Evolutionary conservation across 768 basidiomycete species (phyloP), one percentile per base, ranked within the genome.

Genomic region (Grammothele lineata): DNA sequence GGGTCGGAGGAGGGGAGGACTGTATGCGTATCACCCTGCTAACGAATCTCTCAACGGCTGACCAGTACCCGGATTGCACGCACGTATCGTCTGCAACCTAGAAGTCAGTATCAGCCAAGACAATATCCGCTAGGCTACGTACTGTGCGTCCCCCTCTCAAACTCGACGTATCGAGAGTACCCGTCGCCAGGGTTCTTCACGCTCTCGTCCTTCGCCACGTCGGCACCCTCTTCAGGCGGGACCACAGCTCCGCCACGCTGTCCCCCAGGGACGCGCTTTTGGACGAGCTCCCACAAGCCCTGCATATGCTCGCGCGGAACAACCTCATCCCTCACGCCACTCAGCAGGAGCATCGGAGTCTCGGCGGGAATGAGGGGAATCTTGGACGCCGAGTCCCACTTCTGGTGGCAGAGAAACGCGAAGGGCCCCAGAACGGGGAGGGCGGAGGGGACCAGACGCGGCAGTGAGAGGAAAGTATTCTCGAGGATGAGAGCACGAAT

Each of bases 401-500:
- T 87, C 63, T 95, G 82, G 58, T 92, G 83, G 55, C 90, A 86
- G 11, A 93, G 76, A 65, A 86, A 86, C 17, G 89, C 70, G 59
- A 92, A 73, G 3, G 83, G 85, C 0, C 77, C 72, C 24, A 93
- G 74, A 25, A 78, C 62, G 5, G 93, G 93, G 26, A 96, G 69
- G 14, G 85, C 79, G 50, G 80, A 71, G 0, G 91, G 93, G n/a
- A 96, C 80, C 14, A 95, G 78, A 41, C 74, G 76, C 5, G 85
- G 85, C 23, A 97, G 76, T 34, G 87, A 91, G 26, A 86, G 80
- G 65, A 96, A 96, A 0, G 94, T 95, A 63, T 96, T 98, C 70
- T 97, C 94, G 48, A 97, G 74, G 46, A 97, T 78, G 14, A 96
- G 73, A 1, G 85, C 93, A 15, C 70, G 47, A 46, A 95, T 81